phyloP scores from a whole-genome alignment of 2,329 filamentous ascomycete species.

The Seiridium unicorne region DNA sequence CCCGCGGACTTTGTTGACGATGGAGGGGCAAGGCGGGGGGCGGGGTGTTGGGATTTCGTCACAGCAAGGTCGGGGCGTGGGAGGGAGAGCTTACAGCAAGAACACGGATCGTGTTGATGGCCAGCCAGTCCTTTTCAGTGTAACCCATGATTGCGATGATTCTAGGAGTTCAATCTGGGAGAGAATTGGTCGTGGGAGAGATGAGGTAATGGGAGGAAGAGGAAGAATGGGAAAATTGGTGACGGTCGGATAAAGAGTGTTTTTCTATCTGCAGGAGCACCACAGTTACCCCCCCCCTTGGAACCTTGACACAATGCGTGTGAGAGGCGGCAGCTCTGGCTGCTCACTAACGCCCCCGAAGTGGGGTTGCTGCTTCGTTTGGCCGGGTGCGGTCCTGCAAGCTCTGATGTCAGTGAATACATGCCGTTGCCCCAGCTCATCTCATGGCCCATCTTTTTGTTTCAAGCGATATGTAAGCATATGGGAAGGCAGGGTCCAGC shows the following conservation, averaged over 20 bases:
- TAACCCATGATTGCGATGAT: conserved; percentile 71
- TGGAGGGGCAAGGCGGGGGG: conserved; percentile 32
- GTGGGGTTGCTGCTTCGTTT: neutral
- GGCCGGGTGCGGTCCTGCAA: neutral
- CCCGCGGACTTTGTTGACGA: conserved; percentile 17
- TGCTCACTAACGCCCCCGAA: conserved; percentile 5
- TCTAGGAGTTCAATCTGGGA: conserved; percentile 22
- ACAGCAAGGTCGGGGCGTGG: conserved; percentile 11
- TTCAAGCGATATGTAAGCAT: conserved; percentile 5
- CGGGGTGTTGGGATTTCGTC: conserved; percentile 18
- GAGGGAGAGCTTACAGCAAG: conserved; percentile 74
- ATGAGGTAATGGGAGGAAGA: conserved; percentile 1
- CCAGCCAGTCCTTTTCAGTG: conserved; percentile 81
- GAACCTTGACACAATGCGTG: neutral
- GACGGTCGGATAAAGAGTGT: neutral
- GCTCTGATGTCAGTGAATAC: neutral
- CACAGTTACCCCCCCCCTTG: neutral
- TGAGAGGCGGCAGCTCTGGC: neutral
- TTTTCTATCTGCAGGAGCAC: neutral
- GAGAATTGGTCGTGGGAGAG: neutral
- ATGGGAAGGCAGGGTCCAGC: neutral
- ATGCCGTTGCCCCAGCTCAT: neutral
- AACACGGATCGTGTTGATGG: conserved; percentile 97
- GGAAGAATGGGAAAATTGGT: neutral
- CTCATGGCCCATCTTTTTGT: neutral